Evolutionary conservation across 1,139 yeast genomes (phyloP).

Genomic region (Magnusiomyces suaveolens): DNA sequence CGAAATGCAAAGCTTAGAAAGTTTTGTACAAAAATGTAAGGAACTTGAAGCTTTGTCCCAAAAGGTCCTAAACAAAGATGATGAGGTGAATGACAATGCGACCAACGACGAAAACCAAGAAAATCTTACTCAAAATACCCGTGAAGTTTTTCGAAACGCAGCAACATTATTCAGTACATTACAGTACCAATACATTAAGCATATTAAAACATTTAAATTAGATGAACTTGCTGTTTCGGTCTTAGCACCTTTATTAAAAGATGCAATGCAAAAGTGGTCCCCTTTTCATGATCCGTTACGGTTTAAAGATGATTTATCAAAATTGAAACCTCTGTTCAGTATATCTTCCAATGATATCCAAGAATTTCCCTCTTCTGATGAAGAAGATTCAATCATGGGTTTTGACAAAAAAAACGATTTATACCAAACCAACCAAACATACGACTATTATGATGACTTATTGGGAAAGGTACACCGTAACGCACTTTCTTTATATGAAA

Average conservation of each 20-base stretch:
- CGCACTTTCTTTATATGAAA: slow-evolving; percentile 28
- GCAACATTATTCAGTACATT: slow-evolving; percentile 20
- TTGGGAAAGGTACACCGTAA: neutral
- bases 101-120: neutral
- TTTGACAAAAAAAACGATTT: neutral
- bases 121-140: neutral
- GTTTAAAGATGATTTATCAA: slow-evolving; percentile 24
- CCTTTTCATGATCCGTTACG: slow-evolving; percentile 30
- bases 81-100: neutral
- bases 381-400: slow-evolving; percentile 1
- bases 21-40: slow-evolving; percentile 17
- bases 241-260: slow-evolving; percentile 25
- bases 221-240: slow-evolving; percentile 29
- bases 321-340: slow-evolving; percentile 24
- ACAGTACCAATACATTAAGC: slow-evolving; percentile 22
- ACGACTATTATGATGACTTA: neutral
- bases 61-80: neutral
- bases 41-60: slow-evolving; percentile 16
- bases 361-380: neutral
- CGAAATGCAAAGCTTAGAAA: slow-evolving; percentile 15
- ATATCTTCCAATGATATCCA: slow-evolving; percentile 2
- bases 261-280: slow-evolving; percentile 32
- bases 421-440: neutral
- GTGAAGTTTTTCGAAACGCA: slow-evolving; percentile 6
- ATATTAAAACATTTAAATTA: slow-evolving; percentile 18